Conservation (phyloP, 495 filamentous ascomycete species). For the Tuber calosporum region DNA sequence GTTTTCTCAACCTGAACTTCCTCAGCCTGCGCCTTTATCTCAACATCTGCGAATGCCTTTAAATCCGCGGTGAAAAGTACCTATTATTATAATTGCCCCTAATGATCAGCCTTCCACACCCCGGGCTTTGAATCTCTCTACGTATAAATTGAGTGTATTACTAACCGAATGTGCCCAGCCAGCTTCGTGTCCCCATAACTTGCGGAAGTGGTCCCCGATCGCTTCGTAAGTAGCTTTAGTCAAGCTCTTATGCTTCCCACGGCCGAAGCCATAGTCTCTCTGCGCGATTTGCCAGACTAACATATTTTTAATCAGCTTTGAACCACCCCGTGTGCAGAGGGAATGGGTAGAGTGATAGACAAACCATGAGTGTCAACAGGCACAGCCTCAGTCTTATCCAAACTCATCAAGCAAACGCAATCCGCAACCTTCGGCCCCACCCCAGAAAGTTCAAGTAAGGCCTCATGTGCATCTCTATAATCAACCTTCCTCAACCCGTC, state of each 20-base stretch:
- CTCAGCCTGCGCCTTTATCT: constrained; percentile 37
- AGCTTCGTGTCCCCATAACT: constrained; percentile 85
- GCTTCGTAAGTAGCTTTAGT: constrained; percentile 84
- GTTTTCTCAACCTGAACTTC: constrained; percentile 1
- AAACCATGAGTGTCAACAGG: constrained; percentile 89
- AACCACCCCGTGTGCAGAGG: background rate
- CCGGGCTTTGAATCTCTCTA: background rate
- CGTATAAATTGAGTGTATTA: background rate
- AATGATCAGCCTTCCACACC: background rate
- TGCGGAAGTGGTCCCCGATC: constrained; percentile 80
- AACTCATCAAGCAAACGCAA: constrained; percentile 91
- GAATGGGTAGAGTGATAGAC: constrained; percentile 21
- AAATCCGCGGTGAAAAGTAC: constrained; percentile 91
- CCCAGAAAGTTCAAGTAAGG: constrained; percentile 67
- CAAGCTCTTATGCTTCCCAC: constrained; percentile 73
- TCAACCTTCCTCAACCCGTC: constrained; percentile 56
- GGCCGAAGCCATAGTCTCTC: constrained; percentile 88
- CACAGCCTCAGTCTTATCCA: constrained; percentile 93
- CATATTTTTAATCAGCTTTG: constrained; percentile 9
- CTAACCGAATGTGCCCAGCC: constrained; percentile 87
- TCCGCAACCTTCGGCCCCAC: constrained; percentile 96
- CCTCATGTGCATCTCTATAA: constrained; percentile 75
- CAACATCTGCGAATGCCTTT: constrained; percentile 64
- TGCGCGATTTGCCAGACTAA: constrained; percentile 95
- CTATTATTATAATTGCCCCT: constrained; percentile 11